A percentile compares a stretch with the other conserved stretches of the same genome.
Evolutionary conservation across 2,329 filamentous ascomycete genomes (phyloP).

Genomic region (Exophiala mesophila): DNA sequence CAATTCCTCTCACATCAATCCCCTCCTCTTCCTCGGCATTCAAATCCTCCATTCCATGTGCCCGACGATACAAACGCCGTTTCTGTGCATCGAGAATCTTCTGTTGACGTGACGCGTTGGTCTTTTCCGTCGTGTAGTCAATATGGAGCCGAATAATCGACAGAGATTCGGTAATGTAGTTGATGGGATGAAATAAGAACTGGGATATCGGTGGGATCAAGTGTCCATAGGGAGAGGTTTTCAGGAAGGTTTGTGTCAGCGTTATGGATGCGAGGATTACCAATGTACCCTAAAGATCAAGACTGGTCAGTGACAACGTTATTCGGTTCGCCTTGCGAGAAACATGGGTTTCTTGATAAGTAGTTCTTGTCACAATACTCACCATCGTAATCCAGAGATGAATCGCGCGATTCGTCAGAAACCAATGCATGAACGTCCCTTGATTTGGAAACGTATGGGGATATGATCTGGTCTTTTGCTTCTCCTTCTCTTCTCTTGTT

Average conservation of each 20-base stretch:
- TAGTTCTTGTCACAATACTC: slow-evolving; percentile 30
- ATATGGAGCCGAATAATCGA: slow-evolving; percentile 74
- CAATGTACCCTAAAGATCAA: slow-evolving; percentile 48
- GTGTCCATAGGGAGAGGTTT: slow-evolving; percentile 69
- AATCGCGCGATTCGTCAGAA: slow-evolving; percentile 69
- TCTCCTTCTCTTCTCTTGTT: slow-evolving; percentile 59
- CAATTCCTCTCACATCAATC: slow-evolving; percentile 25
- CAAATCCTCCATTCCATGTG: slow-evolving; percentile 68
- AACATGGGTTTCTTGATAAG: too few species aligned
- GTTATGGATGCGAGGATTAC: slow-evolving; percentile 29
- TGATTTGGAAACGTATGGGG: slow-evolving; percentile 83
- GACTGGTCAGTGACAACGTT: too few species aligned
- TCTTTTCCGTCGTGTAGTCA: slow-evolving; percentile 63
- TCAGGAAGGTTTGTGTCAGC: slow-evolving; percentile 30
- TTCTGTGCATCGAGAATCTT: slow-evolving; percentile 83
- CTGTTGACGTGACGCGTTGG: slow-evolving; percentile 65
- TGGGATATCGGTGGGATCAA: slow-evolving; percentile 68
- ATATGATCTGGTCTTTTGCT: slow-evolving; percentile 68
- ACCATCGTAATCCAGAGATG: slow-evolving; percentile 84
- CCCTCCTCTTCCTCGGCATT: slow-evolving; percentile 35
- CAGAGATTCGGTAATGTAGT: slow-evolving; percentile 59
- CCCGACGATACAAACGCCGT: slow-evolving; percentile 76
- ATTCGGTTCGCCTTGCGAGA: too few species aligned
- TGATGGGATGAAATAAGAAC: slow-evolving; percentile 64
- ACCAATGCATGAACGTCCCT: slow-evolving; percentile 77